Percentiles rank a stretch among this genome's conserved stretches.
phyloP scores from a whole-genome alignment of 1,139 yeast genomes.

The Suhomyces coccinellae region DNA sequence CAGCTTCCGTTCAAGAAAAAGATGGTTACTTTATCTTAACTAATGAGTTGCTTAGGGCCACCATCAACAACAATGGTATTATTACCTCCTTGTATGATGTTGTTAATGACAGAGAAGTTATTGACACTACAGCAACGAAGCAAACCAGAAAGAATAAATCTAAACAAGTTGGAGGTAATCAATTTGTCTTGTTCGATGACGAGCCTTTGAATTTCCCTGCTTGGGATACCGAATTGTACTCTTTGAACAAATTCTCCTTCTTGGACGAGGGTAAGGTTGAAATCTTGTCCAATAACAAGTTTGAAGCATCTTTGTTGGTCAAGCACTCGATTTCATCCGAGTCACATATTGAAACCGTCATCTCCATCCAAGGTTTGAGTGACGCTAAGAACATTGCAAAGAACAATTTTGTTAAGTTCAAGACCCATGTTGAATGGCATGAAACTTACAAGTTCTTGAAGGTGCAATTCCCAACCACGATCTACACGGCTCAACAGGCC shows the following conservation, averaged over 20 bases:
- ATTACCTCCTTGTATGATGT: constrained; percentile 68
- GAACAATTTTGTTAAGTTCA: constrained; percentile 50
- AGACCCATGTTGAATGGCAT: constrained; percentile 79
- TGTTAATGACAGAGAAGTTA: constrained; percentile 60
- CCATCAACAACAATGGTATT: constrained; percentile 60
- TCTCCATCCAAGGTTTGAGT: constrained; percentile 64
- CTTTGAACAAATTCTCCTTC: constrained; percentile 66
- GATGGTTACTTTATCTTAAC: constrained; percentile 50
- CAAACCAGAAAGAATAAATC: constrained; percentile 43
- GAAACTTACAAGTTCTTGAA: constrained; percentile 86
- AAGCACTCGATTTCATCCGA: constrained; percentile 55
- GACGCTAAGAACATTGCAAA: constrained; percentile 30
- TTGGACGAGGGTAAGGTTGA: constrained; percentile 44
- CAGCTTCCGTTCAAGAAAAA: constrained; percentile 46
- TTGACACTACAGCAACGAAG: constrained; percentile 52
- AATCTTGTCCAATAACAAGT: constrained; percentile 54
- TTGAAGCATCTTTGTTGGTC: constrained; percentile 63
- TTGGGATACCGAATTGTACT: constrained; percentile 94
- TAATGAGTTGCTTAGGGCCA: constrained; percentile 62
- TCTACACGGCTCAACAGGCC: constrained; percentile 67
- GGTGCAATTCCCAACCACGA: constrained; percentile 90
- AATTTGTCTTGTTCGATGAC: constrained; percentile 78
- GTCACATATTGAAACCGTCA: constrained; percentile 65
- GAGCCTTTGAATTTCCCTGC: constrained; percentile 91
- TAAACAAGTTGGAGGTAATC: constrained; percentile 61